Evolutionary conservation across 1,284 basidiomycete genomes (phyloP), one percentile per base, ranked within the genome.

Genomic region (Rhodotorula sp.): DNA sequence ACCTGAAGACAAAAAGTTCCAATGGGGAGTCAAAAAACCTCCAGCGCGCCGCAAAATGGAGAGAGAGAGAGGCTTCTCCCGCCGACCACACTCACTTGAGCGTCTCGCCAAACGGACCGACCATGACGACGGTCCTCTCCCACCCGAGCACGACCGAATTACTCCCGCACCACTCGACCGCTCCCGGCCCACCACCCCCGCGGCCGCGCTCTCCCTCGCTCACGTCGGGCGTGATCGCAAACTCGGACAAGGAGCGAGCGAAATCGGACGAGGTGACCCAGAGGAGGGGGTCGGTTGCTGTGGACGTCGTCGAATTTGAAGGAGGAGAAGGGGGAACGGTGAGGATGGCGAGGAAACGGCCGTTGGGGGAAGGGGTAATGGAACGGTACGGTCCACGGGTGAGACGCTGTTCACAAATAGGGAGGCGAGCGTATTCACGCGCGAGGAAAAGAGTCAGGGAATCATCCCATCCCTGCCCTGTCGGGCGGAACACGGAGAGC

Each of bases 201-300:
- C 39, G 2, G 7, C 39, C 39, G 39, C 39, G 39, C 39, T 12
- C 39, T 12, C 10, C 39, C 70, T 18, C 60, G 43, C 48, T 26
- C 16, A 78, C 79, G 48, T 82, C 80, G 16, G 77, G 78, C 0
- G 70, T 56, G 31, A 85, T 89, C 68, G 93, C 89, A 77, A 92
- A 93, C 78, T 96, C 93, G 12, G 92, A 91, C 75, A 97, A 86
- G 78, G 87, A 92, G 51, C 93, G 87, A 71, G 92, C 89, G 79
- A 98, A 96, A 81, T 98, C 93, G 23, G 90, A 87, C 10, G 92
- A 95, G 21, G 97, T 92, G 56, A 99, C 96, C 90, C 91, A 93
- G 26, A 98, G 64, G 26, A 23, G 54, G 58, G 21, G 43, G 31
- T 43, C 14, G 96, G 20, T 98, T 84, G 0, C 93, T 92, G 21